phyloP scores from a whole-genome alignment of 495 filamentous ascomycete species.

The Penicillium paxilli region DNA sequence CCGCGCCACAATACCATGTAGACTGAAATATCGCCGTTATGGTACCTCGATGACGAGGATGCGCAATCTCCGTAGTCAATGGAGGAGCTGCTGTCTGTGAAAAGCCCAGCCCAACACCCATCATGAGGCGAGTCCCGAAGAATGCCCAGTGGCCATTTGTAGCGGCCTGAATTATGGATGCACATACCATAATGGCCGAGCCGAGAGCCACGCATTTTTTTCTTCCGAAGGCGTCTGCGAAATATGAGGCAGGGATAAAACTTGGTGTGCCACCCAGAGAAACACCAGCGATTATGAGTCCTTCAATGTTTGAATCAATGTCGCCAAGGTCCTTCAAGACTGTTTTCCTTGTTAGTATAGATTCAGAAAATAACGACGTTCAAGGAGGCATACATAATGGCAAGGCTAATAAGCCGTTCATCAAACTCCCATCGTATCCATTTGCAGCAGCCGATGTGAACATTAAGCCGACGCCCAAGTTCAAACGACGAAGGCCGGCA shows the following conservation, averaged over 20 bases:
- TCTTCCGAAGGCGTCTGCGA: not conserved
- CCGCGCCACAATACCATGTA: not conserved
- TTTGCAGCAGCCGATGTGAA: not conserved
- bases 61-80: not conserved
- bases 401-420: not conserved
- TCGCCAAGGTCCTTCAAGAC: not conserved
- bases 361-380: not conserved
- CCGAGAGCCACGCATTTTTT: not conserved
- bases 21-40: not conserved
- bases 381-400: not conserved
- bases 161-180: not conserved
- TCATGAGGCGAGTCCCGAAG: not conserved
- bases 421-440: not conserved
- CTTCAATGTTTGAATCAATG: not conserved
- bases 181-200: not conserved
- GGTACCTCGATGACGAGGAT: not conserved
- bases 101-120: not conserved
- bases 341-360: not conserved
- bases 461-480: not conserved
- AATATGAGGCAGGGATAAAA: not conserved
- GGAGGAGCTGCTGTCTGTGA: not conserved
- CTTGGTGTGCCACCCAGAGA: not conserved
- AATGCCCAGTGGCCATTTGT: not conserved
- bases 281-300: not conserved
- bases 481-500: not conserved